phyloP scores from a whole-genome alignment of 1,284 basidiomycete genomes.

The Cutaneotrichosporon spelunceum region DNA sequence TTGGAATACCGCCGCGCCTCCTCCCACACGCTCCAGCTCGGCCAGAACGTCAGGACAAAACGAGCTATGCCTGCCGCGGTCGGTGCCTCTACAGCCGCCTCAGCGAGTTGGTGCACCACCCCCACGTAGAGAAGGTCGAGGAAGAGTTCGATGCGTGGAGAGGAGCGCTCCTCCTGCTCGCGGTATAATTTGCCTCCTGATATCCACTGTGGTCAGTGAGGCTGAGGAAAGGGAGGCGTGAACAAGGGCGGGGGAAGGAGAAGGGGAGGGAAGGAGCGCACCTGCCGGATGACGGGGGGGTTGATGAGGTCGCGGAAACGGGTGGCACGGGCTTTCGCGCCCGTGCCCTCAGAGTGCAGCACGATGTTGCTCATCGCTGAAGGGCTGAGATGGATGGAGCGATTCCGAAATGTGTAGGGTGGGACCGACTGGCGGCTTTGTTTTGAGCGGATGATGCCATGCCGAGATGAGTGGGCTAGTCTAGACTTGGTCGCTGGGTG shows the following conservation, averaged over 20 bases:
- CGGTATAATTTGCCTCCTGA: slow-evolving; percentile 32
- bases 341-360: too few species aligned
- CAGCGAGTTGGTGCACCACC: slow-evolving; percentile 51
- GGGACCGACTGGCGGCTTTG: too few species aligned
- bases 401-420: too few species aligned
- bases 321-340: background rate
- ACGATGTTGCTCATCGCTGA: too few species aligned
- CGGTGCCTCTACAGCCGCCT: slow-evolving; percentile 41
- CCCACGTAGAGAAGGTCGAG: slow-evolving; percentile 53
- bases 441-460: too few species aligned
- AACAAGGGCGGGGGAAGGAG: background rate
- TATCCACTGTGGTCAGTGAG: slow-evolving; percentile 15
- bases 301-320: slow-evolving; percentile 28
- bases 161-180: slow-evolving; percentile 30
- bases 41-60: slow-evolving; percentile 44
- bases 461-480: too few species aligned
- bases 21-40: slow-evolving; percentile 50
- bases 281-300: slow-evolving; percentile 32
- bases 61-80: slow-evolving; percentile 32
- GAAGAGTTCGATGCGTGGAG: slow-evolving; percentile 50
- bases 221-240: background rate
- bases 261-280: slow-evolving; percentile 14
- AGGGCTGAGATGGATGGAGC: too few species aligned
- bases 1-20: slow-evolving; percentile 51
- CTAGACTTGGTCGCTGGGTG: too few species aligned